Conservation (phyloP, 2,329 filamentous ascomycete genomes). For the Trichocomaceae sp. region DNA sequence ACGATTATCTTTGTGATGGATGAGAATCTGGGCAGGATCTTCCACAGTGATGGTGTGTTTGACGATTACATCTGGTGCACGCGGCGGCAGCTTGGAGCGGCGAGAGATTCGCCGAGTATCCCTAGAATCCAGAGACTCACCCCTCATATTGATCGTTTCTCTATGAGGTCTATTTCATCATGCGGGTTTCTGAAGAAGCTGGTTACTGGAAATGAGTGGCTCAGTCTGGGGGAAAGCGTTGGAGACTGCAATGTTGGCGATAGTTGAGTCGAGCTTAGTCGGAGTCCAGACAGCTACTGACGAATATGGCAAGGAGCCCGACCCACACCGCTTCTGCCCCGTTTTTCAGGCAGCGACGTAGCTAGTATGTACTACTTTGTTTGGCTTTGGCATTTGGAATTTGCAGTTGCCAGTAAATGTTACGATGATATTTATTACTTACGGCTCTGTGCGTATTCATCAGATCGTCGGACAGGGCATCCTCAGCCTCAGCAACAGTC, state of each 20-base stretch:
- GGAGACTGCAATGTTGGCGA: not conserved
- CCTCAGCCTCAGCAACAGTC: not conserved
- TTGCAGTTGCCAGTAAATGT: too few relatives aligned
- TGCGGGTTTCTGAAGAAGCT: not conserved
- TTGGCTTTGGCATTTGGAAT: not conserved
- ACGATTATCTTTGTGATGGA: slow-evolving; percentile 35
- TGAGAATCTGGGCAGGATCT: slow-evolving; percentile 31
- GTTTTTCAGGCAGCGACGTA: not conserved
- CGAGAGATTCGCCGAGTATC: slow-evolving; percentile 10
- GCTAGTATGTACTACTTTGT: too few relatives aligned
- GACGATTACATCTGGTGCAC: slow-evolving; percentile 33
- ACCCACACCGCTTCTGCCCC: not conserved
- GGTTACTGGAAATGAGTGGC: not conserved
- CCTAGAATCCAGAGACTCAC: slow-evolving; percentile 18
- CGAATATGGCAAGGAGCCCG: slow-evolving; percentile 7
- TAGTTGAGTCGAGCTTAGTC: not conserved
- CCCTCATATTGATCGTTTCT: slow-evolving; percentile 40
- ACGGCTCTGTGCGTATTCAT: not conserved
- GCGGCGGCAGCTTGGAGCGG: slow-evolving; percentile 35
- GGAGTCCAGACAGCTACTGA: not conserved
- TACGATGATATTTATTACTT: not conserved
- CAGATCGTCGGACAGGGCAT: not conserved
- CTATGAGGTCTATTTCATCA: slow-evolving; percentile 12
- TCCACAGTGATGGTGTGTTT: slow-evolving; percentile 36
- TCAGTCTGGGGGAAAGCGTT: not conserved